Conservation (phyloP, 257 asterid genomes). For the Eucommia ulmoides region DNA sequence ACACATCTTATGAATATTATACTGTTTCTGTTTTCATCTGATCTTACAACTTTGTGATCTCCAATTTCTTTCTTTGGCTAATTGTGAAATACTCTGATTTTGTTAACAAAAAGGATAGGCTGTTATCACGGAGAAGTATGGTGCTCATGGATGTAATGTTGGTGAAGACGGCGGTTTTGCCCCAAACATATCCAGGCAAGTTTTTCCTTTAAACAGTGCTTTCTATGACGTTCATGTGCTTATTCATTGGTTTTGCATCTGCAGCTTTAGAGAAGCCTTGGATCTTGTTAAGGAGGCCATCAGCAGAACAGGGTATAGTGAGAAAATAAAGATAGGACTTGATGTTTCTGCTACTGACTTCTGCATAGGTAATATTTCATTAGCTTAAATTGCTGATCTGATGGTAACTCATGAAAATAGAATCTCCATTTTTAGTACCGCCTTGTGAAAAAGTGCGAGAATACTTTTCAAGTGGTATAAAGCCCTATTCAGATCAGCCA, state of each 20-base stretch:
- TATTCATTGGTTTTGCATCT: too few species aligned
- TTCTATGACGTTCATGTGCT: too few species aligned
- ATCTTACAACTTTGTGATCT: too few species aligned
- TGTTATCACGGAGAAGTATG: constrained; percentile 67
- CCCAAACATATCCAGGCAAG: constrained; percentile 89
- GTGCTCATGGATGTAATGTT: constrained; percentile 75
- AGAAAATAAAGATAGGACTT: constrained; percentile 79
- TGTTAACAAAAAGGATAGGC: constrained; percentile 42
- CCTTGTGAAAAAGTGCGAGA: not conserved
- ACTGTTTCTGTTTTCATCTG: too few species aligned
- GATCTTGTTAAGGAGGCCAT: constrained; percentile 93
- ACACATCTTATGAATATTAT: too few species aligned
- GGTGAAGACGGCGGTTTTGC: constrained; percentile 98
- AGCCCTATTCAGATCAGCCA: not conserved
- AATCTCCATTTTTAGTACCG: too few species aligned
- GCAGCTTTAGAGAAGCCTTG: constrained; percentile 91
- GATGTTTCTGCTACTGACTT: constrained; percentile 91
- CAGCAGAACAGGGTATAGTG: constrained; percentile 73
- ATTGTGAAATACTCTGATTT: constrained; percentile 4
- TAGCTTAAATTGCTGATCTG: too few species aligned
- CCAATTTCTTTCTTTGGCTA: too few species aligned
- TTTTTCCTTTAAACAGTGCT: constrained; percentile 13
- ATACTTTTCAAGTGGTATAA: not conserved
- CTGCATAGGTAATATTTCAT: constrained; percentile 62
- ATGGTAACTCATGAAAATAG: too few species aligned